These are phyloP conservation scores for Leonotis leonurus DNA, from an alignment of 257 asterid genomes.

Conservation along the genomic window DNA sequence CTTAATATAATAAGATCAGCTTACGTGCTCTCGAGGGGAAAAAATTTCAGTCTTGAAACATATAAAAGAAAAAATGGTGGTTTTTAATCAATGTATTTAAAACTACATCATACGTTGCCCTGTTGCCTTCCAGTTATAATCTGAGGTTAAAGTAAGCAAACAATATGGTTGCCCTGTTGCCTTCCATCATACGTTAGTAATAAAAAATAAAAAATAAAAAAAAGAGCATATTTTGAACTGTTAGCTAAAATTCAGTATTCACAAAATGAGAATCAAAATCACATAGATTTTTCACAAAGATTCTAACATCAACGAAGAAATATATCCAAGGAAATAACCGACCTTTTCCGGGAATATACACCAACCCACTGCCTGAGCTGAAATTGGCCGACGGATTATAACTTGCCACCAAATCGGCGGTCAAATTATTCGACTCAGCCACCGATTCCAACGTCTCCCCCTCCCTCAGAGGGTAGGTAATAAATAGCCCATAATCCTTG, in stretches of 20 bases:
- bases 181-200: neutral
- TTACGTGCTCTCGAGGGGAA: neutral
- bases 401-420: conserved; percentile 32
- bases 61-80: neutral
- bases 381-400: conserved; percentile 54
- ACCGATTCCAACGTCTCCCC: conserved; percentile 50
- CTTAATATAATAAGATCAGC: neutral
- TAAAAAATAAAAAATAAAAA: neutral
- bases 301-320: neutral
- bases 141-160: neutral
- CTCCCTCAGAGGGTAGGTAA: conserved; percentile 58
- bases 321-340: neutral
- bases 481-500: conserved; percentile 58
- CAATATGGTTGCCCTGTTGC: too few relatives aligned
- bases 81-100: neutral
- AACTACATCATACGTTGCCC: neutral
- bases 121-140: neutral
- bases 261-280: too few relatives aligned
- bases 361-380: conserved; percentile 39
- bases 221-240: neutral
- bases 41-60: neutral
- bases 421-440: conserved; percentile 43
- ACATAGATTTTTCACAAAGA: neutral
- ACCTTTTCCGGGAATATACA: conserved; percentile 81
- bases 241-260: neutral